Evolutionary conservation across 176 grass and related monocot species (phyloP).

Genomic region (Carex myosuroides): DNA sequence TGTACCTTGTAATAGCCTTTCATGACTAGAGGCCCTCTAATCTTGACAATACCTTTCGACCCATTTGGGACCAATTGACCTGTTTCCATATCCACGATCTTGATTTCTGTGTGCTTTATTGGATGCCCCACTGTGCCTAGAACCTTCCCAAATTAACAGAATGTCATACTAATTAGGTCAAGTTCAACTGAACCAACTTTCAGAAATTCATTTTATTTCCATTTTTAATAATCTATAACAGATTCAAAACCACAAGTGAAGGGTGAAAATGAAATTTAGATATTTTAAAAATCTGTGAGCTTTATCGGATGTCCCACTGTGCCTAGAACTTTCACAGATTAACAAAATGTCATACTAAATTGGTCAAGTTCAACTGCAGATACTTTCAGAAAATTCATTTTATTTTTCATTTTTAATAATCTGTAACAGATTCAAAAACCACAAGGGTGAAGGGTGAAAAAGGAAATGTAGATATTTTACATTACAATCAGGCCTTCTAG

Average conservation of each 20-base stretch:
- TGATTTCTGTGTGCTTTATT: constrained; percentile 73
- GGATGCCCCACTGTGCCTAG: constrained; percentile 79
- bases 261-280: background rate
- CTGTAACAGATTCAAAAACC: background rate
- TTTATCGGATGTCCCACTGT: too few relatives aligned
- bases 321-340: too few relatives aligned
- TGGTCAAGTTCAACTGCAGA: too few relatives aligned
- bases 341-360: too few relatives aligned
- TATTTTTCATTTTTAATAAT: background rate
- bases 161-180: background rate
- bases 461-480: constrained; percentile 32
- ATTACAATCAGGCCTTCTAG: constrained; percentile 68
- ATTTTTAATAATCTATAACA: background rate
- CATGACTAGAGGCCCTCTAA: constrained; percentile 87
- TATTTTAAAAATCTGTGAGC: constrained; percentile 22
- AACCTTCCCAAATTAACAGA: constrained; percentile 52
- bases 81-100: constrained; percentile 61
- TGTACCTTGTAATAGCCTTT: constrained; percentile 98
- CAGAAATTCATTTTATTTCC: background rate
- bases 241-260: background rate
- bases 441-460: background rate
- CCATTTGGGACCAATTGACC: constrained; percentile 65
- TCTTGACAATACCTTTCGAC: constrained; percentile 80
- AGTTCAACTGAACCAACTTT: background rate
- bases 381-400: background rate